Evolutionary conservation across 495 filamentous ascomycete genomes (phyloP).

Genomic region (Daldinia concentrica): DNA sequence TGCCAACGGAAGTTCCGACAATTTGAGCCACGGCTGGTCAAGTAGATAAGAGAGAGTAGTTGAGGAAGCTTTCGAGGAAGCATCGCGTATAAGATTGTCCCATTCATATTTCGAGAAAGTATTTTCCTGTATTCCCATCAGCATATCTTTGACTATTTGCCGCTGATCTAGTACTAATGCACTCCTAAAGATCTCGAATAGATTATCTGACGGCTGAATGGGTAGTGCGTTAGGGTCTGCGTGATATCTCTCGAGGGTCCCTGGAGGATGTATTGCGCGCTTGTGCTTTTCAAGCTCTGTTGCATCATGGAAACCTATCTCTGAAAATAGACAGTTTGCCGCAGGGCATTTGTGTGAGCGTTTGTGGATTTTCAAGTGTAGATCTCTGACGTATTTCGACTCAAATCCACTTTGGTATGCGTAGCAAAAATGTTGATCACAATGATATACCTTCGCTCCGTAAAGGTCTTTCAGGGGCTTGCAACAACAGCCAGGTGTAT

Average conservation of each 20-base stretch:
- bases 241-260: background rate
- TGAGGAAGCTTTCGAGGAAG: conserved; percentile 15
- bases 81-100: background rate
- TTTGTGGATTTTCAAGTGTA: conserved; percentile 17
- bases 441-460: conserved; percentile 24
- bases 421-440: conserved; percentile 25
- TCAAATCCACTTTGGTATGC: conserved; percentile 22
- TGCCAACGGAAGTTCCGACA: no score
- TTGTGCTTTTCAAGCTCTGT: conserved; percentile 14
- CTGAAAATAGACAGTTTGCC: conserved; percentile 14
- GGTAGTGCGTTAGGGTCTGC: background rate
- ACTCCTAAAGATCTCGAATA: background rate
- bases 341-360: conserved; percentile 16
- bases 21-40: background rate
- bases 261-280: background rate
- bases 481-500: conserved; percentile 9
- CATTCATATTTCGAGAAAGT: background rate
- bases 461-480: conserved; percentile 1
- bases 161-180: conserved; percentile 6
- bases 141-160: background rate
- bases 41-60: conserved; percentile 5
- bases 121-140: background rate
- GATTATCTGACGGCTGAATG: background rate
- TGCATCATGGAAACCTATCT: conserved; percentile 19
- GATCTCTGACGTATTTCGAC: background rate